Percentiles rank a stretch among this genome's conserved stretches.
Evolutionary conservation across 306 rosid genomes (phyloP).

Genomic region (Astragalus membranaceus): DNA sequence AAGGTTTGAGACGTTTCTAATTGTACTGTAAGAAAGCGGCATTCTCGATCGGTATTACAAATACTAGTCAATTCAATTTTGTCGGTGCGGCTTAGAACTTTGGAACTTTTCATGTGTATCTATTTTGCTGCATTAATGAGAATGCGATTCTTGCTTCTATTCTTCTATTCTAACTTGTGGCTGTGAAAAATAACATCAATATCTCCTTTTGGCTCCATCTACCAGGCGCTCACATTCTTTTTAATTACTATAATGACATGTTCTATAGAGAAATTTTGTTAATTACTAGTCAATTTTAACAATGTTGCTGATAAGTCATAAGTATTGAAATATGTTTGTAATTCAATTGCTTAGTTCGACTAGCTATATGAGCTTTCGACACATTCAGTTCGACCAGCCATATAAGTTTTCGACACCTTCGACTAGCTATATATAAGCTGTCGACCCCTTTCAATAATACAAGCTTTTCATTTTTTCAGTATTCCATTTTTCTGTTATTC

Average conservation of each 20-base stretch:
- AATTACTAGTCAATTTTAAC: too few species aligned
- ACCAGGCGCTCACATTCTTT: background rate
- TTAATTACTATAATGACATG: background rate
- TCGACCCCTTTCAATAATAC: too few species aligned
- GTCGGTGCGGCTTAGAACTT: conserved; percentile 2
- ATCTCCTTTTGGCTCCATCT: conserved; percentile 16
- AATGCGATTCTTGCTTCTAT: too few species aligned
- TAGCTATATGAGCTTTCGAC: too few species aligned
- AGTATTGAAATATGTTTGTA: too few species aligned
- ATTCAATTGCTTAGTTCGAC: too few species aligned
- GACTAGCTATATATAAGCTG: too few species aligned
- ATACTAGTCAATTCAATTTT: conserved; percentile 16
- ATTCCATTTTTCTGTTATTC: too few species aligned
- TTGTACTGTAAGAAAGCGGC: conserved; percentile 23
- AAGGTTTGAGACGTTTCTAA: conserved; percentile 22
- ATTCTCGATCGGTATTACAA: background rate
- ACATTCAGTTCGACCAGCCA: too few species aligned
- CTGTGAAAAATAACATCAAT: conserved; percentile 2
- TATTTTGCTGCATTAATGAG: background rate
- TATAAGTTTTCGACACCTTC: too few species aligned
- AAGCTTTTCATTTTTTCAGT: too few species aligned
- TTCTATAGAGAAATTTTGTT: background rate
- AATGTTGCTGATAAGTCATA: too few species aligned
- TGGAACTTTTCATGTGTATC: conserved; percentile 5
- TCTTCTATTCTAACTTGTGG: conserved; percentile 16